A percentile compares a stretch with the other conserved stretches of the same genome.
phyloP scores from a whole-genome alignment of 2,329 filamentous ascomycete genomes.

The Trichophyton schoenleinii region DNA sequence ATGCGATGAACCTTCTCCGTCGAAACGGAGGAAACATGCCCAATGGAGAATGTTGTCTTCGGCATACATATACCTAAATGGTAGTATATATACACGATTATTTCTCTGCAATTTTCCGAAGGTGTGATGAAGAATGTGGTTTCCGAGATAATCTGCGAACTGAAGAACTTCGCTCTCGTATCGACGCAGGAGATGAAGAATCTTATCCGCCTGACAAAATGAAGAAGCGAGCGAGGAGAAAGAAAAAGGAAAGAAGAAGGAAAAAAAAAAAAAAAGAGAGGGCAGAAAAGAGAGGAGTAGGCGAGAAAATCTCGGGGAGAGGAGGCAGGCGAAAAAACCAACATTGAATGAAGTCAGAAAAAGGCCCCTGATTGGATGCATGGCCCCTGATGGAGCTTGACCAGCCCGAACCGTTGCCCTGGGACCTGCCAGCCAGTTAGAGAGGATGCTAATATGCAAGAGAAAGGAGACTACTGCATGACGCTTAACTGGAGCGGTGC shows the following conservation, averaged over 20 bases:
- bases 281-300: neutral
- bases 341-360: conserved; percentile 7
- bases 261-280: neutral
- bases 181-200: conserved; percentile 1
- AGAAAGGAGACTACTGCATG: neutral
- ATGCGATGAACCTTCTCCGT: neutral
- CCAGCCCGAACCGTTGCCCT: conserved; percentile 8
- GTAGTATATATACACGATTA: no score
- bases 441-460: neutral
- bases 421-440: conserved; percentile 10
- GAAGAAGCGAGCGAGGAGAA: neutral
- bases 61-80: neutral
- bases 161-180: neutral
- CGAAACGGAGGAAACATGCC: neutral
- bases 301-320: neutral
- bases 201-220: neutral
- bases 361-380: conserved; percentile 6
- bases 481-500: neutral
- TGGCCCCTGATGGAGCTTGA: conserved; percentile 9
- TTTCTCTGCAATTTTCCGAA: no score
- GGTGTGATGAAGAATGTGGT: no score
- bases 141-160: neutral
- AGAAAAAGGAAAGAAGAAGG: neutral
- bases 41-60: neutral
- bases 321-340: conserved; percentile 7